Evolutionary conservation across 2,329 filamentous ascomycete species (phyloP).

Genomic region (Fulvia fulva): DNA sequence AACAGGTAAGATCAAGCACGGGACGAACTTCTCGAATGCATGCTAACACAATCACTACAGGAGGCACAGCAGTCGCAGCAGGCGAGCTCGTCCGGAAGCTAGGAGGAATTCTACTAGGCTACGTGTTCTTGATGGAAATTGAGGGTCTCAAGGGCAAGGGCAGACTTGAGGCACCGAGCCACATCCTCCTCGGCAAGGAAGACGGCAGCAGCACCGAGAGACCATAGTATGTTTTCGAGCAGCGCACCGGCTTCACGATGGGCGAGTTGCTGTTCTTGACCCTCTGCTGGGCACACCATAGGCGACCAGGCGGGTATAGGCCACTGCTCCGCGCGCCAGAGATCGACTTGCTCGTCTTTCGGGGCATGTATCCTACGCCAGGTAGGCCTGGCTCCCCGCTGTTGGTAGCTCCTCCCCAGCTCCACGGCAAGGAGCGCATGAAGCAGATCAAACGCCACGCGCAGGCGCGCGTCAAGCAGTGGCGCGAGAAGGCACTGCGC

Average conservation of each 20-base stretch:
- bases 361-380: background rate
- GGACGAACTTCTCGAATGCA: background rate
- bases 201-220: constrained; percentile 26
- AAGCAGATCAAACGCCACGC: background rate
- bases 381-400: background rate
- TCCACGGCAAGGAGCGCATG: background rate
- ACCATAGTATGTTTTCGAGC: background rate
- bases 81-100: constrained; percentile 81
- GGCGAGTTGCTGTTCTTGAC: background rate
- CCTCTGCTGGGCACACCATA: background rate
- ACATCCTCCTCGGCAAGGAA: constrained; percentile 67
- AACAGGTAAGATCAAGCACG: constrained; percentile 61
- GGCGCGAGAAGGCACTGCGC: background rate
- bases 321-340: background rate
- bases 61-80: constrained; percentile 85
- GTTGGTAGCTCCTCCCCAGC: background rate
- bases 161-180: constrained; percentile 78
- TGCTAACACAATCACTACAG: constrained; percentile 44
- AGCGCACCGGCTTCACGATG: background rate
- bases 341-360: background rate
- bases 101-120: constrained; percentile 81
- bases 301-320: background rate
- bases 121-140: constrained; percentile 93
- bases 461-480: background rate
- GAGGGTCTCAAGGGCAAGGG: constrained; percentile 87